A percentile compares a stretch with the other conserved stretches of the same genome.
These are phyloP conservation scores for Aspergillus sp. DNA, from an alignment of 2,329 filamentous ascomycete genomes.

Conservation along the genomic window DNA sequence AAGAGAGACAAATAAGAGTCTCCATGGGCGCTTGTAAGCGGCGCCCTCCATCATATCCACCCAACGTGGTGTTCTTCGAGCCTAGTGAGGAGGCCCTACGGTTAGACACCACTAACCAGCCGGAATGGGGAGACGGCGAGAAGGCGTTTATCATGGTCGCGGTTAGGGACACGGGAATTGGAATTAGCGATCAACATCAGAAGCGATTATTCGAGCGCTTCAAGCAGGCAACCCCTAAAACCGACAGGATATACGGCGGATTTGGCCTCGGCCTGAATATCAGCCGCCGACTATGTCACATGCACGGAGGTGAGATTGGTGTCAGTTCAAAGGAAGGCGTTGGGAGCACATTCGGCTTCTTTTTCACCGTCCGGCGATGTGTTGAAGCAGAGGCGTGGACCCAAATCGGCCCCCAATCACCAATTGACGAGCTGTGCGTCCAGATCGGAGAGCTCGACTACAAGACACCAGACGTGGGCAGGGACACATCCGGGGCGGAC, in stretches of 20 bases:
- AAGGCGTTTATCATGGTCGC: slow-evolving; percentile 71
- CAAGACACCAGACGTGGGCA: slow-evolving; percentile 22
- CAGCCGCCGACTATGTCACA: slow-evolving; percentile 75
- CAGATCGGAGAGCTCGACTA: slow-evolving; percentile 27
- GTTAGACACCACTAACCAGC: slow-evolving; percentile 40
- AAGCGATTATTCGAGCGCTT: slow-evolving; percentile 78
- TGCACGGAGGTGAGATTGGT: slow-evolving; percentile 80
- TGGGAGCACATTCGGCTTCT: slow-evolving; percentile 64
- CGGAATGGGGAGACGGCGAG: slow-evolving; percentile 62
- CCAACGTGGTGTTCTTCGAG: slow-evolving; percentile 41
- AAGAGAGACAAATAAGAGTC: slow-evolving; percentile 50
- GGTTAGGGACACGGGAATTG: slow-evolving; percentile 77
- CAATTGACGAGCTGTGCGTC: slow-evolving; percentile 24
- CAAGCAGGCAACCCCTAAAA: slow-evolving; percentile 75
- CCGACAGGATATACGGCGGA: slow-evolving; percentile 78
- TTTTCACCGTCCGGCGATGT: slow-evolving; percentile 53
- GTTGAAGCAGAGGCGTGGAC: not conserved
- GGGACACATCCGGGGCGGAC: slow-evolving; percentile 14
- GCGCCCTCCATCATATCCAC: slow-evolving; percentile 49
- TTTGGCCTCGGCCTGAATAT: slow-evolving; percentile 81
- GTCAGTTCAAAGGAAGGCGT: slow-evolving; percentile 62
- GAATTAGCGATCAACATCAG: slow-evolving; percentile 72
- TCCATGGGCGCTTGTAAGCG: slow-evolving; percentile 56
- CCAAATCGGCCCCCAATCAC: not conserved
- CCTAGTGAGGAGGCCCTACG: slow-evolving; percentile 24